Evolutionary conservation across 768 basidiomycete species (phyloP).

Genomic region (Lepiota subincarnata): DNA sequence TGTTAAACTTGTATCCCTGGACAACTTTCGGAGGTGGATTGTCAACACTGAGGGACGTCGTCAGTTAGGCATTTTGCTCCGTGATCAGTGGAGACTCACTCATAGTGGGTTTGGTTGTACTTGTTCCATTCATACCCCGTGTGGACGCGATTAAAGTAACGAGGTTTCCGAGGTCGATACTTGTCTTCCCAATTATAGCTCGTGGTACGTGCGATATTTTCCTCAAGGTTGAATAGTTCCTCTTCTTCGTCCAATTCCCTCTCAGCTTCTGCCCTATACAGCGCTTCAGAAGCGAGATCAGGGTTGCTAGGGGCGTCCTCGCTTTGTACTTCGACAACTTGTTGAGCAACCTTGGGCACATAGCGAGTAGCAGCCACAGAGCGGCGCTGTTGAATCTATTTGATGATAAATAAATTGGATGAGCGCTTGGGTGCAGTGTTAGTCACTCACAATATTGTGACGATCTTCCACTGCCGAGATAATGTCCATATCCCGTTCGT

Average conservation of each 20-base stretch:
- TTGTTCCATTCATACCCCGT: constrained; percentile 99
- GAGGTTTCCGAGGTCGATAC: constrained; percentile 92
- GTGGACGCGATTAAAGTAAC: constrained; percentile 98
- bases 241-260: constrained; percentile 94
- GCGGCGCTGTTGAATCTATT: constrained; percentile 77
- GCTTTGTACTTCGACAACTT: constrained; percentile 48
- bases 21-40: constrained; percentile 99
- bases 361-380: constrained; percentile 82
- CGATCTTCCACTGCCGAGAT: constrained; percentile 64
- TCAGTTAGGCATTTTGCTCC: not conserved
- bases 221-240: constrained; percentile 92
- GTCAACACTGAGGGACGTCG: constrained; percentile 61
- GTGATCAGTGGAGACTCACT: constrained; percentile 52
- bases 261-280: constrained; percentile 89
- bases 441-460: constrained; percentile 52
- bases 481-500: constrained; percentile 81
- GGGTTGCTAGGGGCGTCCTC: constrained; percentile 59
- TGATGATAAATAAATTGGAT: constrained; percentile 8
- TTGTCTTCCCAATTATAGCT: constrained; percentile 99
- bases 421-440: not conserved
- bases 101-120: constrained; percentile 99
- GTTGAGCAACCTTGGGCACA: constrained; percentile 71
- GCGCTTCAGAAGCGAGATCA: constrained; percentile 83
- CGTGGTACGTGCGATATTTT: constrained; percentile 76
- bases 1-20: constrained; percentile 99